These are phyloP conservation scores for Stachybotrys chartarum DNA, from an alignment of 2,329 filamentous ascomycete species.

Conservation along the genomic window DNA sequence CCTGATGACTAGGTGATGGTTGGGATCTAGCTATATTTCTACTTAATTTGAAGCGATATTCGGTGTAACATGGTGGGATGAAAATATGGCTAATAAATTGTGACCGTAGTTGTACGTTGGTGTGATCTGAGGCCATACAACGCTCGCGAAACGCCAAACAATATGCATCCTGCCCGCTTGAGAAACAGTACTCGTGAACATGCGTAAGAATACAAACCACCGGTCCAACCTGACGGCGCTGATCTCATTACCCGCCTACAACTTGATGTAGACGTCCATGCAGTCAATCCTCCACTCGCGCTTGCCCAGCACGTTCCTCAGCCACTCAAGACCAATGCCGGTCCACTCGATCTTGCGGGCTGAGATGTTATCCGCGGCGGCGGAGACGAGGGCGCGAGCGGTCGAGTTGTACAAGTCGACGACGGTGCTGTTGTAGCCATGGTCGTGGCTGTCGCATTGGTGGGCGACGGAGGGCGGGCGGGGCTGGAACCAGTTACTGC, in stretches of 20 bases:
- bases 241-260: conserved; percentile 34
- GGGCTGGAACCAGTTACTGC: conserved; percentile 89
- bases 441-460: conserved; percentile 18
- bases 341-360: conserved; percentile 58
- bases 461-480: conserved; percentile 30
- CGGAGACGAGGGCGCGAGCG: conserved; percentile 57
- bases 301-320: conserved; percentile 71
- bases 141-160: too few species aligned
- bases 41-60: too few species aligned
- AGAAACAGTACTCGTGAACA: too few species aligned
- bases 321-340: conserved; percentile 76
- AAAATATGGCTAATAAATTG: too few species aligned
- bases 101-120: too few species aligned
- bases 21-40: too few species aligned
- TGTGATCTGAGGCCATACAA: too few species aligned
- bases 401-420: conserved; percentile 60
- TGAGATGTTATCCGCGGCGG: conserved; percentile 56
- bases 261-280: conserved; percentile 76
- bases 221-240: too few species aligned
- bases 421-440: conserved; percentile 40
- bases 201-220: too few species aligned
- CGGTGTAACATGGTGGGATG: too few species aligned
- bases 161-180: too few species aligned
- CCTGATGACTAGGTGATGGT: not conserved
- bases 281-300: conserved; percentile 89